These are phyloP conservation scores for Dictyostelium intermedium DNA, from an alignment of 78 protist genomes.

Conservation along the genomic window DNA sequence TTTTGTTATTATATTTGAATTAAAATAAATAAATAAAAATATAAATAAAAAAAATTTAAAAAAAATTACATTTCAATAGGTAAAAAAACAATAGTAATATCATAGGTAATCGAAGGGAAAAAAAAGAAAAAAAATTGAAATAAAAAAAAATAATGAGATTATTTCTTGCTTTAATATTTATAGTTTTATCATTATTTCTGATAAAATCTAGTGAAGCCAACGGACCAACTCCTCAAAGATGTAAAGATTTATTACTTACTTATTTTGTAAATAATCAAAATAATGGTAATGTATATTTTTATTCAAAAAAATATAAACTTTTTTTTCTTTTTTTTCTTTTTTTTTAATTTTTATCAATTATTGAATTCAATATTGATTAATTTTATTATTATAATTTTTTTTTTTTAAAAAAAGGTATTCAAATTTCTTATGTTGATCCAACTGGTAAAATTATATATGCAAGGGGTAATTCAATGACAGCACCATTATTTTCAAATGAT, in stretches of 20 bases:
- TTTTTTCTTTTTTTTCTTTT: not conserved
- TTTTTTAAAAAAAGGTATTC: not conserved
- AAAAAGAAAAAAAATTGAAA: too few relatives aligned
- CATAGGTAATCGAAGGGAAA: too few relatives aligned
- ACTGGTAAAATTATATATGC: not conserved
- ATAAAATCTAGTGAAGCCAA: not conserved
- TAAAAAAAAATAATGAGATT: not conserved
- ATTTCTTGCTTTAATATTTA: not conserved
- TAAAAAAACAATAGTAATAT: too few relatives aligned
- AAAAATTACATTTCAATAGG: too few relatives aligned
- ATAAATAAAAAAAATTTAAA: too few relatives aligned
- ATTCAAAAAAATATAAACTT: too few relatives aligned
- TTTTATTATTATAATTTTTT: not conserved
- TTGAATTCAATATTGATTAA: too few relatives aligned
- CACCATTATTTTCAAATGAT: not conserved
- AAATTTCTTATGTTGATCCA: slow-evolving; percentile 1
- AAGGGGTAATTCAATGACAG: slow-evolving; percentile 27
- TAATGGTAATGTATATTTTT: not conserved
- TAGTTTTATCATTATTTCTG: not conserved
- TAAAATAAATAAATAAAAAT: too few relatives aligned
- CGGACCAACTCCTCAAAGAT: not conserved
- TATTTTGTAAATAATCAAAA: not conserved
- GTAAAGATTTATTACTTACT: not conserved
- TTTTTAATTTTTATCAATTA: not conserved
- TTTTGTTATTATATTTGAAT: too few relatives aligned